phyloP scores from a whole-genome alignment of 257 asterid species.

The Jacaranda copaia region DNA sequence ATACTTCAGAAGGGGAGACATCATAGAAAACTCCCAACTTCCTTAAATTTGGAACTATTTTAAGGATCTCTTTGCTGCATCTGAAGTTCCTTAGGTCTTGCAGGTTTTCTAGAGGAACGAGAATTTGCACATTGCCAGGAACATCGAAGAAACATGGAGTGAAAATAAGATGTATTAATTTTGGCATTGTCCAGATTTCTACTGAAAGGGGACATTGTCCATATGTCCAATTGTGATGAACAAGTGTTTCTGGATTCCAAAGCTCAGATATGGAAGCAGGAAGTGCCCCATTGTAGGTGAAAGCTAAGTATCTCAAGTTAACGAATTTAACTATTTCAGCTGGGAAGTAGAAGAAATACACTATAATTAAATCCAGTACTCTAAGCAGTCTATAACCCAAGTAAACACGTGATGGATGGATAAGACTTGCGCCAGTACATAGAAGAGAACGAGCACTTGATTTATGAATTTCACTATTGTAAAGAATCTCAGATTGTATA shows the following conservation, averaged over 20 bases:
- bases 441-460: constrained; percentile 25
- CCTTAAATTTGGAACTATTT: constrained; percentile 21
- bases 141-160: background rate
- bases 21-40: constrained; percentile 16
- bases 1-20: background rate
- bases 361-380: constrained; percentile 9
- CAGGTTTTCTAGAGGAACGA: constrained; percentile 1
- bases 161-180: constrained; percentile 31
- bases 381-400: constrained; percentile 26
- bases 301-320: constrained; percentile 42
- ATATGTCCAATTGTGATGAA: background rate
- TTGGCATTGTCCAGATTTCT: constrained; percentile 38
- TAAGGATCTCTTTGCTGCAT: background rate
- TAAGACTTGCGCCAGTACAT: background rate
- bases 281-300: constrained; percentile 23
- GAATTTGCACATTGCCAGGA: background rate
- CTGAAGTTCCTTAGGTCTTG: constrained; percentile 14
- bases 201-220: background rate
- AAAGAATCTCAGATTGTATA: too few species aligned
- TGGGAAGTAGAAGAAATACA: constrained; percentile 12
- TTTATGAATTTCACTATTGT: background rate
- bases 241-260: constrained; percentile 26
- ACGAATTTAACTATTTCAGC: background rate
- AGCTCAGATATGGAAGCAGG: constrained; percentile 33
- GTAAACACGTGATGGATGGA: background rate